Conservation (phyloP, 2,329 filamentous ascomycete genomes). For the Clarireedia monteithiana region DNA sequence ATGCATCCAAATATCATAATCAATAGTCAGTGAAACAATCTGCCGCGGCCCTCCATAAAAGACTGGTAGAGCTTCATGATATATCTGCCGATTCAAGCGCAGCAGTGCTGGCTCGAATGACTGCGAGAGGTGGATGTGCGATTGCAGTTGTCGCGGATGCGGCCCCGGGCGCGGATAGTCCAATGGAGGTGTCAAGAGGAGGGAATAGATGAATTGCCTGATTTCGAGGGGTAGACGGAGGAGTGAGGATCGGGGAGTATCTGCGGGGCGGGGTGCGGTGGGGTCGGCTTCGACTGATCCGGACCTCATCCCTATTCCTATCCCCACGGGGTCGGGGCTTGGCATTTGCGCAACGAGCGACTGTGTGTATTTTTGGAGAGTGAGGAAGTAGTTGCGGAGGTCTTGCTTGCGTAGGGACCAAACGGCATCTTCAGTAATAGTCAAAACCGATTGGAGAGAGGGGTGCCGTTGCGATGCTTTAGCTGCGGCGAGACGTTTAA, state of each 20-base stretch:
- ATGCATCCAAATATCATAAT: constrained; percentile 25
- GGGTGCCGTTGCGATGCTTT: not conserved
- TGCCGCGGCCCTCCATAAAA: constrained; percentile 21
- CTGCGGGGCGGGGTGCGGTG: not conserved
- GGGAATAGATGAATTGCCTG: constrained; percentile 18
- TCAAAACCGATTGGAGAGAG: constrained; percentile 10
- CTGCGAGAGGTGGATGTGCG: constrained; percentile 20
- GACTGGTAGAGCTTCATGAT: constrained; percentile 21
- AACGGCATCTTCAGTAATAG: constrained; percentile 20
- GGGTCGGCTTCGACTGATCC: no score
- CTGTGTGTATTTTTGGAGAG: constrained; percentile 19
- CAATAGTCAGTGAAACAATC: constrained; percentile 16
- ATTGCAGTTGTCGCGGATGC: constrained; percentile 25
- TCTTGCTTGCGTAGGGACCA: constrained; percentile 21
- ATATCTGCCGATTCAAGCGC: constrained; percentile 20
- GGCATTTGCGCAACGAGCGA: constrained; percentile 9
- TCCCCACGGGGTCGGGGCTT: constrained; percentile 1
- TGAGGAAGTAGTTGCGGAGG: constrained; percentile 19
- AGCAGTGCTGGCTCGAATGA: constrained; percentile 17
- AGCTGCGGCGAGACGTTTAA: not conserved
- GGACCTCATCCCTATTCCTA: not conserved
- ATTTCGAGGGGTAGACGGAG: constrained; percentile 22
- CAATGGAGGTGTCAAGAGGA: constrained; percentile 12
- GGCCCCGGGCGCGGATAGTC: constrained; percentile 18
- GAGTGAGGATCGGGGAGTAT: constrained; percentile 10